These are phyloP conservation scores for Neoarthrinium moseri DNA, from an alignment of 2,329 filamentous ascomycete species.

Conservation along the genomic window DNA sequence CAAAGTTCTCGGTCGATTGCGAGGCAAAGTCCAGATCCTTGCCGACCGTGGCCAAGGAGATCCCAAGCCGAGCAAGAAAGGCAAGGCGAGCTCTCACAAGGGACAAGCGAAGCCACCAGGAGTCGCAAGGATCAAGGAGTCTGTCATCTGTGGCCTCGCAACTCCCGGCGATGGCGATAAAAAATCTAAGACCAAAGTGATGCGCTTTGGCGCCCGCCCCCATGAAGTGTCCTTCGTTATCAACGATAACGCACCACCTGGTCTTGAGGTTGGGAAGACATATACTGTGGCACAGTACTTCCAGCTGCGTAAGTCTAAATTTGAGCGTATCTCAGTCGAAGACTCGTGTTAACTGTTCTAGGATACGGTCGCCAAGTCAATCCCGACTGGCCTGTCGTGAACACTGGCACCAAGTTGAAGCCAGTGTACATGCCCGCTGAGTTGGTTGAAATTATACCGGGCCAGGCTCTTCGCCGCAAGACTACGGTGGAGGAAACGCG, in stretches of 20 bases:
- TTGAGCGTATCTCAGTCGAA: no score
- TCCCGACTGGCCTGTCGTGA: slow-evolving; percentile 57
- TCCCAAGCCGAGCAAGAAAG: slow-evolving; percentile 18
- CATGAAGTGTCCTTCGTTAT: slow-evolving; percentile 31
- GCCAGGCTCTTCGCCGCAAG: slow-evolving; percentile 62
- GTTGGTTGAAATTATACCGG: slow-evolving; percentile 60
- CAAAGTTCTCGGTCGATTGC: slow-evolving; percentile 18
- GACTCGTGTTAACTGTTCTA: no score
- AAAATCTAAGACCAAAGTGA: slow-evolving; percentile 25
- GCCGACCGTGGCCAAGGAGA: slow-evolving; percentile 12
- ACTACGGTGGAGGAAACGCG: slow-evolving; percentile 61
- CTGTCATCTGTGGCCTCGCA: slow-evolving; percentile 22
- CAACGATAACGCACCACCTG: slow-evolving; percentile 19
- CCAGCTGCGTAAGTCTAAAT: slow-evolving; percentile 14
- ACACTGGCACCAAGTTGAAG: slow-evolving; percentile 56
- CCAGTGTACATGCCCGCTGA: slow-evolving; percentile 69
- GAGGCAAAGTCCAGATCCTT: slow-evolving; percentile 16
- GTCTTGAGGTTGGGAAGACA: slow-evolving; percentile 22
- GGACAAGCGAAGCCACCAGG: slow-evolving; percentile 6
- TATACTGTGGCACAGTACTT: slow-evolving; percentile 44
- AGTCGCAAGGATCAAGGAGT: slow-evolving; percentile 16
- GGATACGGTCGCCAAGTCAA: slow-evolving; percentile 27
- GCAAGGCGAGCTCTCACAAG: slow-evolving; percentile 2
- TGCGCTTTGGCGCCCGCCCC: slow-evolving; percentile 22
- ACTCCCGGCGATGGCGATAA: slow-evolving; percentile 30